These are phyloP conservation scores for Fusarium foetens DNA, from an alignment of 2,329 filamentous ascomycete species.

Conservation along the genomic window DNA sequence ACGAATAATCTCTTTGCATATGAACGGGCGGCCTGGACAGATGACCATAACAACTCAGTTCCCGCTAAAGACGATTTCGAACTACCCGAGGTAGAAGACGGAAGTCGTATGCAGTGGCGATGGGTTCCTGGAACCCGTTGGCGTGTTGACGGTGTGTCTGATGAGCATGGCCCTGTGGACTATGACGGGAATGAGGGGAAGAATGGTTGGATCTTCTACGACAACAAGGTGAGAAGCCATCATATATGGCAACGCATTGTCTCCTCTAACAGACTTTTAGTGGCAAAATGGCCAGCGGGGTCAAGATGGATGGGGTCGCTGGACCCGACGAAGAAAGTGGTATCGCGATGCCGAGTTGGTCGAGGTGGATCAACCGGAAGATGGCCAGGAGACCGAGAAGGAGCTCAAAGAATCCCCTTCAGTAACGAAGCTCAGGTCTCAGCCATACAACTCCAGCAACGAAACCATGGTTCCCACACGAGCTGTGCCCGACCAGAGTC, in stretches of 20 bases:
- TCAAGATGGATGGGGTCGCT: conserved; percentile 91
- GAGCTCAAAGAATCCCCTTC: conserved; percentile 45
- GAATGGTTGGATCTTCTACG: conserved; percentile 96
- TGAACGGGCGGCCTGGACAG: conserved; percentile 91
- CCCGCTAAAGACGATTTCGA: conserved; percentile 77
- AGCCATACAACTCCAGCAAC: conserved; percentile 50
- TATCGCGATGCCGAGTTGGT: conserved; percentile 95
- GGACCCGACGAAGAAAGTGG: conserved; percentile 95
- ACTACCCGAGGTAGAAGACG: conserved; percentile 70
- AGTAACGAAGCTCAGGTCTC: conserved; percentile 37
- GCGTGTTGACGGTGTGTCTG: conserved; percentile 81
- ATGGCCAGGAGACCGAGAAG: conserved; percentile 51
- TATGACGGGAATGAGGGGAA: conserved; percentile 70
- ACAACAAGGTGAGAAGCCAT: conserved; percentile 79
- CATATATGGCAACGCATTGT: rapidly evolving
- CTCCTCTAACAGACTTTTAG: conserved; percentile 54
- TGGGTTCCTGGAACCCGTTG: conserved; percentile 91
- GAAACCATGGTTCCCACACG: conserved; percentile 52
- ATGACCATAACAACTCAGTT: conserved; percentile 89
- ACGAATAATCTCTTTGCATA: conserved; percentile 91
- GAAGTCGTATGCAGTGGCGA: conserved; percentile 67
- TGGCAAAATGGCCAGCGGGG: conserved; percentile 91
- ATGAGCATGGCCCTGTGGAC: conserved; percentile 57
- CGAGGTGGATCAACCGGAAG: conserved; percentile 64
- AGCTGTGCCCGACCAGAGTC: conserved; percentile 36